Evolutionary conservation across 495 filamentous ascomycete species (phyloP).

Genomic region (Penicillium cosmopolitanum): DNA sequence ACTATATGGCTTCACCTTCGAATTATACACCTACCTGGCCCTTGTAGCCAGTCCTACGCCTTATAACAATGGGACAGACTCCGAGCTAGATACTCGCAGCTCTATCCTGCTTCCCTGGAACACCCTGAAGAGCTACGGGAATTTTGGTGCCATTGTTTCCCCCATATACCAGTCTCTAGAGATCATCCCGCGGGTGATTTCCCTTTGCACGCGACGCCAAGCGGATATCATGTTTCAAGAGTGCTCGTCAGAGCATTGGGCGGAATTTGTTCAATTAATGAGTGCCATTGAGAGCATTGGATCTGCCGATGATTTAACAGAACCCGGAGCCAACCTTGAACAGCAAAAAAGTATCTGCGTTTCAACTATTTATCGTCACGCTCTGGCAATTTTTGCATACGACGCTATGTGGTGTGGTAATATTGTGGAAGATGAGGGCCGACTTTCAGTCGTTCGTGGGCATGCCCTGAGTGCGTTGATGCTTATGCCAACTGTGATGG

Average conservation of each 20-base stretch:
- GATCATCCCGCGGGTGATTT: background rate
- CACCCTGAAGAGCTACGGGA: background rate
- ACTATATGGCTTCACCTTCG: background rate
- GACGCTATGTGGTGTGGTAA: slow-evolving; percentile 2
- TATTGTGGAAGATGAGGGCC: background rate
- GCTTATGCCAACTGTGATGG: background rate
- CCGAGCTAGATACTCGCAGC: slow-evolving; percentile 1
- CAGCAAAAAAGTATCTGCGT: background rate
- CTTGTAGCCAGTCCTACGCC: slow-evolving; percentile 2
- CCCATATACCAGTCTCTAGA: background rate
- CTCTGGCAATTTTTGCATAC: background rate
- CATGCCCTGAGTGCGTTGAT: slow-evolving; percentile 1
- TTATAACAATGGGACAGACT: background rate
- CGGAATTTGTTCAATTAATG: background rate
- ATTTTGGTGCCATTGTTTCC: background rate
- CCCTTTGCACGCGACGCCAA: background rate
- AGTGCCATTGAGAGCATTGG: background rate
- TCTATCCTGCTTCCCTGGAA: background rate
- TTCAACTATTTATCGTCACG: slow-evolving; percentile 2
- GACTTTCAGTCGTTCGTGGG: background rate
- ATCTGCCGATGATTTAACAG: background rate
- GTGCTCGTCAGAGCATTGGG: background rate
- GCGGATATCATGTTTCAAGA: background rate
- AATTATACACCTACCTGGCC: slow-evolving; percentile 4
- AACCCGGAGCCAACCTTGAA: background rate